Base-by-base conservation (phyloP, 768 basidiomycete genomes). In the Epithele typhae region DNA sequence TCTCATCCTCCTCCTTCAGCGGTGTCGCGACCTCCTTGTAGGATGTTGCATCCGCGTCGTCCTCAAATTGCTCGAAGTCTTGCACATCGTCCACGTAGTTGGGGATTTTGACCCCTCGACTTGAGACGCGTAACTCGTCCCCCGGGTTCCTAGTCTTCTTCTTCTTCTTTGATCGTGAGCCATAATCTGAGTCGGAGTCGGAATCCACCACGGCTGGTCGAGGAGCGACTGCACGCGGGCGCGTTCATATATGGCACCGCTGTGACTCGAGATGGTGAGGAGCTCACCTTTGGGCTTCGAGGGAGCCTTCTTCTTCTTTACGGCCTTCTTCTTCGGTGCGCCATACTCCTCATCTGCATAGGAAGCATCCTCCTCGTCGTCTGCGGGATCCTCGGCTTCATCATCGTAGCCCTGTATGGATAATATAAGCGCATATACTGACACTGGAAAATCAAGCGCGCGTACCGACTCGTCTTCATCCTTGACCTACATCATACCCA, bases 151-250 rank as follows among this genome's bases (percentile, higher is more conserved):
- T 55, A 60, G 76, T 49, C 59, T 76, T 81, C 71, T 84, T 89
- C 76, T 90, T 92, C 72, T 86, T 90, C 76, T 88, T 90, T 56
- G 89, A 79, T 46, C 86, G 83, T 25, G 85, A 77, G 36, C 87
- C 90, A 58, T 91, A 92, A 58, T 92, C 90, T 3, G 88, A 91
- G 65, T 88, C 88, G 11, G 87, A 89, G 66, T 89, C 87, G 37
- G 87, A 87, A 43, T 52, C 51, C n/a, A 40, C 45, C 35, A 76
- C 75, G 23, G 74, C 61, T 46, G 77, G 78, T 38, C 82, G 84
- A 18, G 62, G 54, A 8, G 52, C 17, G 42, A 70, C 66, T 50
- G 74, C 66, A 64, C 74, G 78, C 58, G 39, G 52, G 48, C 52
- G 51, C n/a, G n/a, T n/a, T n/a, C n/a, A n/a, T n/a, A n/a, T n/a